These are phyloP conservation scores for Arctium minus DNA, from an alignment of 129 eudicot species.

Conservation along the genomic window DNA sequence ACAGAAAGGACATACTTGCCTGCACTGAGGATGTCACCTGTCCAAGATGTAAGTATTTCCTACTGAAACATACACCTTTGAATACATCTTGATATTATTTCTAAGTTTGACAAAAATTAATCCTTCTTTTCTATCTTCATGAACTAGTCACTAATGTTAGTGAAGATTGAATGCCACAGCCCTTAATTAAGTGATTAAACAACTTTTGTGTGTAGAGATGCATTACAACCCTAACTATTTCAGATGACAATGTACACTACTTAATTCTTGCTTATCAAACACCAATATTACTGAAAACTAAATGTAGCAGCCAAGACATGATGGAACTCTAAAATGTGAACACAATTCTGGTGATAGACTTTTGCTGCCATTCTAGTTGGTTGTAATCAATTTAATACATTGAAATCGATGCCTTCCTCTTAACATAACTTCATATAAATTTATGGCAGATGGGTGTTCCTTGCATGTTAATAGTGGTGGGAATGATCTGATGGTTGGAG, in stretches of 20 bases:
- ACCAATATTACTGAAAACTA: no score
- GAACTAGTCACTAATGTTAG: background rate
- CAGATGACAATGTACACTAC: background rate
- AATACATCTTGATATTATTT: background rate
- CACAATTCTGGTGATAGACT: background rate
- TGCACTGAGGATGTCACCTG: constrained; percentile 50
- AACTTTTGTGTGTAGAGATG: background rate
- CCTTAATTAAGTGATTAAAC: background rate
- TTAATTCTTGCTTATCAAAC: background rate
- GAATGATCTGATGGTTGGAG: background rate
- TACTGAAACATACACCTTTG: background rate
- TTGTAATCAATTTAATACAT: background rate
- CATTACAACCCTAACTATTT: background rate
- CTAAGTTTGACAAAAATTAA: background rate
- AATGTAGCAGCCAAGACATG: no score
- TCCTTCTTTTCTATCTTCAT: background rate
- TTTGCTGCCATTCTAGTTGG: background rate
- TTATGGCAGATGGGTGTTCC: constrained; percentile 24
- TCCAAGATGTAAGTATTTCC: constrained; percentile 63
- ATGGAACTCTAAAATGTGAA: background rate
- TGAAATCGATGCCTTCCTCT: background rate
- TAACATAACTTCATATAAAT: background rate
- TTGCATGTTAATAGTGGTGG: constrained; percentile 15
- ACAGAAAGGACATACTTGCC: constrained; percentile 65
- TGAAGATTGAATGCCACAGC: background rate